Conservation (phyloP, 805 yeast species). For the Metschnikowia arizonensis region DNA sequence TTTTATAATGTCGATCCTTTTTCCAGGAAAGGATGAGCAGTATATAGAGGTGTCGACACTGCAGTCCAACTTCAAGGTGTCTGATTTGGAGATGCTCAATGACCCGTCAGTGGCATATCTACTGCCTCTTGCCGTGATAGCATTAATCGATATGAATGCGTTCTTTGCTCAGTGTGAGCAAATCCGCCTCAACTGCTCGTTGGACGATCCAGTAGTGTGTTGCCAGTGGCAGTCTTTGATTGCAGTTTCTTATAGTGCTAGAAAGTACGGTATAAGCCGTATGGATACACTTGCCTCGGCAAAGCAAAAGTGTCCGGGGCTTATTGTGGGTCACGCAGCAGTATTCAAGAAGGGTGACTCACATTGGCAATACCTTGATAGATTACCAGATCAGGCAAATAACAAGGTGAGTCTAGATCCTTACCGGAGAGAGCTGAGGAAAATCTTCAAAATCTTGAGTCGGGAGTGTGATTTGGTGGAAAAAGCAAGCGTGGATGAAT, state of each 20-base stretch:
- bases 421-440: constrained; percentile 81
- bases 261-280: constrained; percentile 75
- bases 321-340: constrained; percentile 86
- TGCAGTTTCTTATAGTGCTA: constrained; percentile 88
- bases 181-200: constrained; percentile 58
- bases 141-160: constrained; percentile 89
- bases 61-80: constrained; percentile 8
- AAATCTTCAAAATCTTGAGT: constrained; percentile 64
- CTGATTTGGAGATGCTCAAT: constrained; percentile 47
- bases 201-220: constrained; percentile 83
- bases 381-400: constrained; percentile 51
- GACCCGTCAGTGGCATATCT: constrained; percentile 45
- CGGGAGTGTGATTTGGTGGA: constrained; percentile 66
- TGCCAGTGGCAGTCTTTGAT: constrained; percentile 89
- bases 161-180: constrained; percentile 95
- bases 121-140: constrained; percentile 74
- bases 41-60: neutral
- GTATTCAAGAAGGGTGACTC: constrained; percentile 85
- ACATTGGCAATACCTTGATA: constrained; percentile 71
- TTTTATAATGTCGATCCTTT: constrained; percentile 6
- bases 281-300: constrained; percentile 73
- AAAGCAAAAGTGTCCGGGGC: constrained; percentile 64
- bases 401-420: constrained; percentile 91
- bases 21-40: neutral
- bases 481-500: constrained; percentile 95